Conservation (phyloP, 306 rosid genomes). For the Mimosa bimucronata region DNA sequence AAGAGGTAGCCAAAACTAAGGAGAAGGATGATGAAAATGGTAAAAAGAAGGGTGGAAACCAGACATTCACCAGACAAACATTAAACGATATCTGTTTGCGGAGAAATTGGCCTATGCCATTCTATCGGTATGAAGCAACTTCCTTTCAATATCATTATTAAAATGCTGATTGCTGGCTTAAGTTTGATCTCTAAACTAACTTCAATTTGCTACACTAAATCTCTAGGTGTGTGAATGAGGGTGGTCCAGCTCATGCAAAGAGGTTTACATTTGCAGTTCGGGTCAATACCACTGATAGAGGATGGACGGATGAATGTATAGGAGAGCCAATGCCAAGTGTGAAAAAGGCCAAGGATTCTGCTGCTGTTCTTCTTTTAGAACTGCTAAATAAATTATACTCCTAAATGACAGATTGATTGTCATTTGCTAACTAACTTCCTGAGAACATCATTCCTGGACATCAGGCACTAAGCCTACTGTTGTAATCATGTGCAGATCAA, state of each 20-base stretch:
- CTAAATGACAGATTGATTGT: constrained; percentile 38
- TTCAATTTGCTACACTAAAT: background rate
- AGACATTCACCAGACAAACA: constrained; percentile 91
- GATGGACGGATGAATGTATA: constrained; percentile 92
- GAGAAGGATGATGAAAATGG: constrained; percentile 72
- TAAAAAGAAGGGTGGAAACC: constrained; percentile 77
- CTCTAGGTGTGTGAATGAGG: constrained; percentile 89
- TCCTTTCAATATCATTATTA: background rate
- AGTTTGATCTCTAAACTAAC: background rate
- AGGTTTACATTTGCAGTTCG: constrained; percentile 94
- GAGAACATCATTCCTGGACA: too few species aligned
- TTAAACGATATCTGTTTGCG: constrained; percentile 91
- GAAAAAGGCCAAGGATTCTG: constrained; percentile 96
- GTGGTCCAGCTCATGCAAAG: constrained; percentile 99
- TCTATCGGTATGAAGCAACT: constrained; percentile 60
- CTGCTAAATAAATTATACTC: constrained; percentile 75
- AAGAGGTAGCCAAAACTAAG: constrained; percentile 65
- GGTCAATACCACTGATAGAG: constrained; percentile 84
- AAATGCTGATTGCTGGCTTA: background rate
- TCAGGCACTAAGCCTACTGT: constrained; percentile 20
- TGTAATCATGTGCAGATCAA: constrained; percentile 26
- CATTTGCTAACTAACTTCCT: constrained; percentile 22
- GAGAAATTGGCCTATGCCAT: constrained; percentile 98
- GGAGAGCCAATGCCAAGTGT: constrained; percentile 99
- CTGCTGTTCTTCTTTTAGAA: constrained; percentile 93